Percentiles rank a stretch among this genome's conserved stretches.
These are phyloP conservation scores for Boletus tomentosulus DNA, from an alignment of 768 basidiomycete species.

Conservation along the genomic window DNA sequence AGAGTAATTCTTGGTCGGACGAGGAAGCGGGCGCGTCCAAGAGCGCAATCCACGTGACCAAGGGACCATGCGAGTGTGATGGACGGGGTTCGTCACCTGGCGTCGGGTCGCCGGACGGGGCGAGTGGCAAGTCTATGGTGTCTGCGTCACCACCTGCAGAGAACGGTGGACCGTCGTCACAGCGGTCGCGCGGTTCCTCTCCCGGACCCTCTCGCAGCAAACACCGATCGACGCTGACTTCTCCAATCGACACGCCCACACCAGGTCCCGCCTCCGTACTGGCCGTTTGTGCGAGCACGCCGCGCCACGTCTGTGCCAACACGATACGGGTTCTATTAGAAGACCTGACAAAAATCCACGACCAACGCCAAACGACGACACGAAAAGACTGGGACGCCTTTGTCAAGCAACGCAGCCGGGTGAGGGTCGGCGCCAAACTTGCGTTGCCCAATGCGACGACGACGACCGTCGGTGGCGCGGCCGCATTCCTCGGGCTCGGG, in stretches of 20 bases:
- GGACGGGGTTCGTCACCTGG: slow-evolving; percentile 20
- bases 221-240: slow-evolving; percentile 37
- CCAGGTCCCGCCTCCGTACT: slow-evolving; percentile 47
- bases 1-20: slow-evolving; percentile 74
- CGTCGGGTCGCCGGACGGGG: slow-evolving; percentile 7
- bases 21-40: slow-evolving; percentile 45
- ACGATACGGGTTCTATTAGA: slow-evolving; percentile 72
- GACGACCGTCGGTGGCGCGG: slow-evolving; percentile 42
- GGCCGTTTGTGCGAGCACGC: slow-evolving; percentile 55
- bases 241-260: slow-evolving; percentile 20
- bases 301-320: slow-evolving; percentile 69
- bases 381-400: slow-evolving; percentile 88
- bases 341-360: slow-evolving; percentile 78
- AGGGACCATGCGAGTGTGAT: slow-evolving; percentile 39
- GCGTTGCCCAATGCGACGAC: slow-evolving; percentile 15
- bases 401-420: slow-evolving; percentile 62
- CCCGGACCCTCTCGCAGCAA: slow-evolving; percentile 49
- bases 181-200: slow-evolving; percentile 35
- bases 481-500: slow-evolving; percentile 65
- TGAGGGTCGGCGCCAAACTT: slow-evolving; percentile 30
- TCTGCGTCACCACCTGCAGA: slow-evolving; percentile 18
- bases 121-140: slow-evolving; percentile 6
- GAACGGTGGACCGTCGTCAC: slow-evolving; percentile 24
- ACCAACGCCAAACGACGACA: slow-evolving; percentile 63
- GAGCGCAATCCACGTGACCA: slow-evolving; percentile 35